Conservation (phyloP, 768 basidiomycete genomes). For the Mrakia hoshinonis region DNA sequence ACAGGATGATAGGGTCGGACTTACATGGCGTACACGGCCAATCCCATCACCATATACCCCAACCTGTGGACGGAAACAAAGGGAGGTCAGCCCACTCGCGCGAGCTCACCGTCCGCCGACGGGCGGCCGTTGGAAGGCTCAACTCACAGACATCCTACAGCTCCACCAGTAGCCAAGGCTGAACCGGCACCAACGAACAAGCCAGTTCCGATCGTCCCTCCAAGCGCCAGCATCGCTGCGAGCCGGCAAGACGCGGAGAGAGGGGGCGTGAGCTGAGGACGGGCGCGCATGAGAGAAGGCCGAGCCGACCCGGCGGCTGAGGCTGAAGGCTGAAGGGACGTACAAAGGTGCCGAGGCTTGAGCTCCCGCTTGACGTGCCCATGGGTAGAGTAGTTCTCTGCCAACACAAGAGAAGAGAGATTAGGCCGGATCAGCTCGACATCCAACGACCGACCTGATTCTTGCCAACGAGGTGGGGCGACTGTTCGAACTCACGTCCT, state of each 20-base stretch:
- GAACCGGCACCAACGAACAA: conserved; percentile 19
- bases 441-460: no score
- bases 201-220: conserved; percentile 22
- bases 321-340: background rate
- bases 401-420: background rate
- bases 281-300: background rate
- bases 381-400: background rate
- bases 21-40: background rate
- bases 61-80: background rate
- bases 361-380: conserved; percentile 13
- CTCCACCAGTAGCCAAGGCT: conserved; percentile 18
- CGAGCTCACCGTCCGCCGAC: background rate
- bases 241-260: background rate
- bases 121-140: no score
- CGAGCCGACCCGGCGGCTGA: background rate
- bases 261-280: background rate
- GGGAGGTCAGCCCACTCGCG: background rate
- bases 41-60: conserved; percentile 1
- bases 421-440: background rate
- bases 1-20: background rate
- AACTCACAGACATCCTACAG: conserved; percentile 16
- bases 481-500: background rate
- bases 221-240: conserved; percentile 16
- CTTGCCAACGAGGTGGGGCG: no score
- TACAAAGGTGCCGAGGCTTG: conserved; percentile 19